phyloP scores from a whole-genome alignment of 768 basidiomycete genomes.

The Trametes sanguinea region DNA sequence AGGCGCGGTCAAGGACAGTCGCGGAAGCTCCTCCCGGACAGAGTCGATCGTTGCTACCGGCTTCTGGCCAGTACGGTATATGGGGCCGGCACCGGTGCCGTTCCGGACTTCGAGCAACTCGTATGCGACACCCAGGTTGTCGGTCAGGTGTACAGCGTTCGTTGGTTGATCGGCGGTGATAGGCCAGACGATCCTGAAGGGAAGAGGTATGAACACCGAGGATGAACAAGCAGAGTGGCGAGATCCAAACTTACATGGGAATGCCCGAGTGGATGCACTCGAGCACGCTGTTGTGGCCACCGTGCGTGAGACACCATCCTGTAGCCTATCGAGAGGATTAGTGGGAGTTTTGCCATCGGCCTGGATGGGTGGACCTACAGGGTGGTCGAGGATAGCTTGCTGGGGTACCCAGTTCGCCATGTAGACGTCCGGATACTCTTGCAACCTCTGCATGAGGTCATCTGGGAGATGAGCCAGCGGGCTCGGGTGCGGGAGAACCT shows the following conservation, averaged over 20 bases:
- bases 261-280: conserved; percentile 10
- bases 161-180: conserved; percentile 28
- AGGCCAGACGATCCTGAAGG: conserved; percentile 23
- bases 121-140: conserved; percentile 26
- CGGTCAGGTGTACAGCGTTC: conserved; percentile 26
- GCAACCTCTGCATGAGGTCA: not conserved
- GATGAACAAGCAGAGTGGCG: not conserved
- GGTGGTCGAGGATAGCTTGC: not conserved
- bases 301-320: conserved; percentile 15
- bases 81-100: conserved; percentile 18
- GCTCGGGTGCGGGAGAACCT: not conserved
- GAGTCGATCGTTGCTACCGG: conserved; percentile 29
- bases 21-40: conserved; percentile 20
- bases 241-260: not conserved
- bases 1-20: conserved; percentile 24
- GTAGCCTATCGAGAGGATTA: not conserved
- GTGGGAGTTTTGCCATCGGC: not conserved
- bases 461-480: not conserved
- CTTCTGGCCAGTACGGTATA: conserved; percentile 13
- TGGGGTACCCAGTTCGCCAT: conserved; percentile 7
- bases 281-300: conserved; percentile 15
- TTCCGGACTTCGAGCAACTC: conserved; percentile 31
- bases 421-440: not conserved
- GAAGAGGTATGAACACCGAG: too few relatives aligned
- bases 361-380: not conserved